Base-by-base conservation (phyloP, 352 stramenopile genomes). In the Globisporangium carolinianum region DNA sequence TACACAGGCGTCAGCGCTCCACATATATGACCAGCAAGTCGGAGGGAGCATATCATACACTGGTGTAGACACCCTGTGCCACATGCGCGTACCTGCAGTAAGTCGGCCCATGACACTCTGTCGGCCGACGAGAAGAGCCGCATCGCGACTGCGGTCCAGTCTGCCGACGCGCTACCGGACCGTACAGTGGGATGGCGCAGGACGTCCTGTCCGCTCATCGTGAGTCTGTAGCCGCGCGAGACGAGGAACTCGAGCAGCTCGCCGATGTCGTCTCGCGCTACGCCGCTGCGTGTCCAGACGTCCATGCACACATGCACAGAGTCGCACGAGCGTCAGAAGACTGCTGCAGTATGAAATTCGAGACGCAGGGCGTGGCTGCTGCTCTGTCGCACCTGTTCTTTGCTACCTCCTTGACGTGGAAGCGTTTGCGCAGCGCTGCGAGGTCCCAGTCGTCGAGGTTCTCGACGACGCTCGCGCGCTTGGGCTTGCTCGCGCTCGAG, bases 361-460 rank as follows among this genome's bases (percentile, higher is more conserved):
- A 43, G 7, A 43, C 11, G 39, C 39, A 49, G 17, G 5, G 18
- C 45, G 10, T 8, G 1, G n/a, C 45, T 48, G 11, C 9, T 17
- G 17, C 45, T 17, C 3, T 17, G 14, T 37, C 60, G n/a, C 32
- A 84, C 74, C 61, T 62, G 50, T 77, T 72, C 14, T 68, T 71
- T 36, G 62, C 65, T 15, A 69, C 57, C 65, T 88, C 76, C 4
- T 86, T 51, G 1, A 53, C 61, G 18, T 70, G 67, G 36, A 88
- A 91, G 39, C 67, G 35, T 50, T 83, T 87, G 24, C 77, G 72
- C 1, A 89, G 58, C 14, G 63, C 61, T 53, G 68, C 65, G 1
- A 78, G 8, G 52, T 89, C 81, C 75, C 77, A 89, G 10, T 75
- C 69, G 61, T 80, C 61, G 8, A 87, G 58, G 5, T 59, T 54